Conservation (phyloP, 345 rosid species). For the Linum lewisii region DNA sequence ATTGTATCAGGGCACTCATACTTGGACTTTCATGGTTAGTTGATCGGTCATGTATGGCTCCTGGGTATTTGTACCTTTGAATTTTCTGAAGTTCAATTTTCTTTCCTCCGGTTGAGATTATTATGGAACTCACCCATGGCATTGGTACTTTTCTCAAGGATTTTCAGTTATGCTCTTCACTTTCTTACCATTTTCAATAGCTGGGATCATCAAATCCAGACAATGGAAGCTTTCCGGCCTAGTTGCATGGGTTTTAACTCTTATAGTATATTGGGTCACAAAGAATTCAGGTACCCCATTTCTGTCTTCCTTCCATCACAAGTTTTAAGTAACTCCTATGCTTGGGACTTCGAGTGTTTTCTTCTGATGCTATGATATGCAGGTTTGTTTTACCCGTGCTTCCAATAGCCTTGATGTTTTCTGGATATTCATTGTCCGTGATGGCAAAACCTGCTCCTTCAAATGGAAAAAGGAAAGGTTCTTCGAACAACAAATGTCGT, state of each 20-base stretch:
- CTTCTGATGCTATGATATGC: conserved; percentile 30
- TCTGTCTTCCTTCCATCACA: background rate
- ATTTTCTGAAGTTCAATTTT: conserved; percentile 88
- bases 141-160: conserved; percentile 96
- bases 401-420: conserved; percentile 77
- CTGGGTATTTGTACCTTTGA: conserved; percentile 81
- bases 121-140: conserved; percentile 97
- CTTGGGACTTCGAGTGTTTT: conserved; percentile 14
- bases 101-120: conserved; percentile 92
- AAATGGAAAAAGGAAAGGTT: conserved; percentile 24
- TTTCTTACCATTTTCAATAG: conserved; percentile 56
- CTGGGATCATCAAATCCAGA: conserved; percentile 54
- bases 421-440: conserved; percentile 60
- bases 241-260: conserved; percentile 61
- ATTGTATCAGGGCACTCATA: conserved; percentile 51
- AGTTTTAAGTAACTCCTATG: background rate
- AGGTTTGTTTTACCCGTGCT: conserved; percentile 96
- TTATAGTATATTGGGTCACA: conserved; percentile 81
- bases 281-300: conserved; percentile 67
- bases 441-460: conserved; percentile 30
- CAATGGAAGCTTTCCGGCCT: conserved; percentile 65
- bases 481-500: conserved; percentile 34
- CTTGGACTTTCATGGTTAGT: conserved; percentile 52
- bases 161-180: conserved; percentile 81
- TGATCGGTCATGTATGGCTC: conserved; percentile 76